Base-by-base conservation (phyloP, 371 early-diverging fungal genomes). In the Funneliformis caledonium region DNA sequence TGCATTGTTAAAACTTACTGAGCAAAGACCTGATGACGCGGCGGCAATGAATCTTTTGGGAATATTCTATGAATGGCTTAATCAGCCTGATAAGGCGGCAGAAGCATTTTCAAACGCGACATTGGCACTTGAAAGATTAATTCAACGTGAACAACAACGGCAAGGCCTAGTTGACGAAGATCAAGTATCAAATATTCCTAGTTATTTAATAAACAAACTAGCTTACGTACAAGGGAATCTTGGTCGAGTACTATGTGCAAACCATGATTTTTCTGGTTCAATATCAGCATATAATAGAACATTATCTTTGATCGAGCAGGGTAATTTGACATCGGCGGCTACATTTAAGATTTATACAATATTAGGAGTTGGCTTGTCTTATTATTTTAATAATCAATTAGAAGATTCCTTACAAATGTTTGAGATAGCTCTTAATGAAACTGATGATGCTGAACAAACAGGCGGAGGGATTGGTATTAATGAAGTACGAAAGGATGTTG, bases 31-130 rank as follows among this genome's bases (percentile, higher is more conserved):
- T 7, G 79, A 86, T 22, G 92, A 93, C 83, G 86, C 91, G 2
- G 85, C 89, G 2, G 92, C 92, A 5, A 85, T 89, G 42, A 96
- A 95, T 67, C 82, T 97, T 37, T 84, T 94, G 26, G 97, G 95
- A 10, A 82, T 96, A 48, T 80, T 96, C 5, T 86, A 93, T 16
- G 97, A 96, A 83, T 87, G 92, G 42, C 85, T 93, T 74, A 86
- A 92, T 22, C 91, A 93, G 80, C 88, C 90, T 56, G 91, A 87
- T 12, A 87, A 87, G 11, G 95, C 96, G 4, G 88, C 91, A 0
- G 89, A 89, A 43, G 89, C 92, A 9, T 95, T 93, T 83, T 86
- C 85, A 47, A 84, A 84, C 2, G 92, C 92, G 2, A 85, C 92
- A n/a, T 76, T 84, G 19, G 88, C 90, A 14, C 77, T 91, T 10